Evolutionary conservation across 345 rosid genomes (phyloP), one percentile per base, ranked within the genome.

Genomic region (Gossypium turneri): DNA sequence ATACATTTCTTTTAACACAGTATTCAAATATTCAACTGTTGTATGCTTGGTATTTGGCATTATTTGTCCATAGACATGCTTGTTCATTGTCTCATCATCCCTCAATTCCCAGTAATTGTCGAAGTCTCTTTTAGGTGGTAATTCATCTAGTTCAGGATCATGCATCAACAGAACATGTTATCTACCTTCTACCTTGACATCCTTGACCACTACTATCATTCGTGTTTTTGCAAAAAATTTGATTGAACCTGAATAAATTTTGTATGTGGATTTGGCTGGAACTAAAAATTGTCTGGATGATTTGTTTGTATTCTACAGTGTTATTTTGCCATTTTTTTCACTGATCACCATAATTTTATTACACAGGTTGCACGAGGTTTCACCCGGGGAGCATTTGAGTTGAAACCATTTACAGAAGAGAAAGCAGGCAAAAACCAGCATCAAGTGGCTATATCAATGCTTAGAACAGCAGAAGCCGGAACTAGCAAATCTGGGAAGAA

Each of bases 341-440:
- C 73, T 79, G 73, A 80, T 62, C 20, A 0, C 44, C 22, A 24
- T 41, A 73, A 12, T n/a, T 55, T 10, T 43, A 41, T 72, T 34
- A 19, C 67, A 20, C 83, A 94, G 98, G 97, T 94, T 74, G 92
- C 95, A 67, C 85, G 98, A 85, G 97, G 91, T 63, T 90, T 91
- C 80, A 77, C 80, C 2, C 87, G 98, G 74, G 98, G 97, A 77
- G 82, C 86, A 55, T 94, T 92, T 73, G 95, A 94, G 82, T 86
- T 94, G 77, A 88, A 90, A 81, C 94, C 86, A 51, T 91, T 85
- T 68, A 79, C 88, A 64, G 90, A 87, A 19, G 97, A 88, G 65
- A 88, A 82, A 81, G 77, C 81, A 24, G 82, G 79, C 53, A 84
- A 89, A 74, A 84, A 77, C 73, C 90, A 77, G 75, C 89, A 83